A percentile compares a stretch with the other conserved stretches of the same genome.
These are phyloP conservation scores for Cafeteria roenbergensis DNA, from an alignment of 108 stramenopile species.

Conservation along the genomic window DNA sequence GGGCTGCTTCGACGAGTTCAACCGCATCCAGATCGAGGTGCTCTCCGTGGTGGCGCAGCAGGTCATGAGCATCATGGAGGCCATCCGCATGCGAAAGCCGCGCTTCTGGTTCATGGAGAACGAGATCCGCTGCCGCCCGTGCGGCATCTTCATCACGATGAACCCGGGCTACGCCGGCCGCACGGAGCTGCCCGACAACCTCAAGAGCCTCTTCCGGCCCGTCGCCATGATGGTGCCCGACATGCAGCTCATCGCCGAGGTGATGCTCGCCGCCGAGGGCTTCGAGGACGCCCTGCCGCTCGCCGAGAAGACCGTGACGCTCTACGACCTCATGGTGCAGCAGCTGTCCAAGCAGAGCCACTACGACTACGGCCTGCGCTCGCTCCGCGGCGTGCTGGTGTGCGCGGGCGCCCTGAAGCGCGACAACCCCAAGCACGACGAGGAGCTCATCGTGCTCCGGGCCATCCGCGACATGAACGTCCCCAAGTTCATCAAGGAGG, in stretches of 20 bases:
- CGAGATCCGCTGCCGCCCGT: constrained; percentile 39
- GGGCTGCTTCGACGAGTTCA: constrained; percentile 60
- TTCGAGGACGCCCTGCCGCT: constrained; percentile 45
- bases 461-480: constrained; percentile 62
- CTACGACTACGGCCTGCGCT: constrained; percentile 57
- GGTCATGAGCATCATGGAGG: constrained; percentile 48
- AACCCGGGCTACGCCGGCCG: constrained; percentile 59
- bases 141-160: constrained; percentile 61
- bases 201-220: constrained; percentile 51
- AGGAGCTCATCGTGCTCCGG: constrained; percentile 52
- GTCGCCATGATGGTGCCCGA: constrained; percentile 63
- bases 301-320: constrained; percentile 55
- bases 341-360: constrained; percentile 59
- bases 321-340: constrained; percentile 54
- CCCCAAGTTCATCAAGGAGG: constrained; percentile 62
- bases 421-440: constrained; percentile 40
- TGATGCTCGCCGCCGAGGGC: constrained; percentile 55
- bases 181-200: constrained; percentile 55
- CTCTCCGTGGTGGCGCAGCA: constrained; percentile 59
- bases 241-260: constrained; percentile 55
- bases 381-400: constrained; percentile 53
- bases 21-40: constrained; percentile 59
- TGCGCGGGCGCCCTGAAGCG: constrained; percentile 54
- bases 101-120: constrained; percentile 48
- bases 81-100: constrained; percentile 18